Base-by-base conservation (phyloP, 495 filamentous ascomycete genomes). In the Massariosphaeria phaeospora region DNA sequence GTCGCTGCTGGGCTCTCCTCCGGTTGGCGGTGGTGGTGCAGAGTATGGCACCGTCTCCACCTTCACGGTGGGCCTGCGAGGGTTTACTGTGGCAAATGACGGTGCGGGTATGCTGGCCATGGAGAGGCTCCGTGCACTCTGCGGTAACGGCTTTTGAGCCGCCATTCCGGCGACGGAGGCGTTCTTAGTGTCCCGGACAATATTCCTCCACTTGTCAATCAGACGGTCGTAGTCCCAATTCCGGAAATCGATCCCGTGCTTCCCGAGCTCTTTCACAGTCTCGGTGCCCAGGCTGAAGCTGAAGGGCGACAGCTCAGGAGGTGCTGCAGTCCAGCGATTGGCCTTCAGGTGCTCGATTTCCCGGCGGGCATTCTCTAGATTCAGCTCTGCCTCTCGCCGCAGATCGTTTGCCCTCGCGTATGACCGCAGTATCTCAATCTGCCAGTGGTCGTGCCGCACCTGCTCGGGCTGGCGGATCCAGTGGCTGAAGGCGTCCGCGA, bases 391-490 rank as follows among this genome's bases (percentile, higher is more conserved):
- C 13, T 78, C 77, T 51, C 81, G 74, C n/a, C 81, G 75, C 57
- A 82, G 78, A 48, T 86, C 83, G 33, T 80, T 72, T 50, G 84
- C 83, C n/a, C 79, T 74, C 8, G 79, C 80, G 41, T 84, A 83
- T 26, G 85, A 80, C 31, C 89, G 81, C 1, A 83, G 82, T 33
- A 88, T 75, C 64, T 91, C 88, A n/a, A 91, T 71, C 26, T 76
- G 80, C 90, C 90, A 96, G 3, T 79, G 66, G 30, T 89, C 81
- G 26, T 75, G 73, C 29, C 77, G 76, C 33, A 81, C 71, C 15
- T 78, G 74, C 8, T 70, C 66, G 1, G 82, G 58, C 1, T 89
- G 72, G 1, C 66, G 68, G 17, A 73, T 76, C 89, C 89, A 96
- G 33, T 86, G 79, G 17, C 77, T 74, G 66, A 78, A 95, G 2